Percentiles rank a stretch among this genome's conserved stretches.
Conservation (phyloP, 140 eudicot genomes). For the Senecio squalidus region DNA sequence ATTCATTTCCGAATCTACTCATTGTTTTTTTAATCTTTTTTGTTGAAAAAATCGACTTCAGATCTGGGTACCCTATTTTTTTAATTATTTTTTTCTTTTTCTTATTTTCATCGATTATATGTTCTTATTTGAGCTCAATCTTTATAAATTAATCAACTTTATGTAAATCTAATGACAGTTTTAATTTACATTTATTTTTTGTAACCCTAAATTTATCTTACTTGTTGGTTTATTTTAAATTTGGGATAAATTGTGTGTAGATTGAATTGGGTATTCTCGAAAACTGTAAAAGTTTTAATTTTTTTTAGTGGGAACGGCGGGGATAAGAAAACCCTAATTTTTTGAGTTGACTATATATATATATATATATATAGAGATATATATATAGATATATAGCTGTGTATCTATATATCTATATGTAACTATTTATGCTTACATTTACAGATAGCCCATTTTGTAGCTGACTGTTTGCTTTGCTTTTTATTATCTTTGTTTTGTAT, state of each 20-base stretch:
- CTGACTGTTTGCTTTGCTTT: too few relatives aligned
- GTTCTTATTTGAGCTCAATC: constrained; percentile 13
- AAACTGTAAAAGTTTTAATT: constrained; percentile 11
- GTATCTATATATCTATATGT: too few relatives aligned
- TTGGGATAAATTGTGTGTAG: constrained; percentile 22
- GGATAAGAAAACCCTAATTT: constrained; percentile 28
- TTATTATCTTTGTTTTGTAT: too few relatives aligned
- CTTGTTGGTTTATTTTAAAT: too few relatives aligned
- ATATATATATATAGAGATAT: too few relatives aligned
- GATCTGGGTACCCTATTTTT: constrained; percentile 29
- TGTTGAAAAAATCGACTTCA: constrained; percentile 16
- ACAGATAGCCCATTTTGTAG: too few relatives aligned
- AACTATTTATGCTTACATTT: too few relatives aligned
- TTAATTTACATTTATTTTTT: neutral
- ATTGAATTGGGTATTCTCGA: constrained; percentile 24
- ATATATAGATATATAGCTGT: too few relatives aligned
- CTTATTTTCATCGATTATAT: neutral
- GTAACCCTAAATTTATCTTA: too few relatives aligned
- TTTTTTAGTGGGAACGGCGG: constrained; percentile 22
- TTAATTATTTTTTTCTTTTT: constrained; percentile 5
- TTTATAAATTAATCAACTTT: too few relatives aligned
- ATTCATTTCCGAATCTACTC: constrained; percentile 1
- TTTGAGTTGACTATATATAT: constrained; percentile 28
- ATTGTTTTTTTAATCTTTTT: constrained; percentile 11
- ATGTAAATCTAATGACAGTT: too few relatives aligned